Evolutionary conservation across 1,284 basidiomycete species (phyloP).

Genomic region (Puccinia horiana): DNA sequence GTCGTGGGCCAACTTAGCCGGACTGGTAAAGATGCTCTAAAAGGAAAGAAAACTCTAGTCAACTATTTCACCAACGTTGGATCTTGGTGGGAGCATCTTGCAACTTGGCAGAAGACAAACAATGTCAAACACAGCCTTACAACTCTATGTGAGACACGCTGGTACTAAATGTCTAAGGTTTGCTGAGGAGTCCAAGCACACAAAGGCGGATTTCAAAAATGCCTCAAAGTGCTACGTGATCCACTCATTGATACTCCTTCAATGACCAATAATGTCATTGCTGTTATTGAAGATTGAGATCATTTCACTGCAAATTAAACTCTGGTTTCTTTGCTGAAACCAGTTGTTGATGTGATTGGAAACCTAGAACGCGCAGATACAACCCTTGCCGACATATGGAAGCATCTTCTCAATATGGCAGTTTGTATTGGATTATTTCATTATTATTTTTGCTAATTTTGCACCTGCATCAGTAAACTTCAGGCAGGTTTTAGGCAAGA

Average conservation of each 20-base stretch:
- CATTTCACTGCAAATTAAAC: constrained; percentile 29
- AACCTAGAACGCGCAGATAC: constrained; percentile 7
- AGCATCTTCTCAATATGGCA: not conserved
- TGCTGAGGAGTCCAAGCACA: not conserved
- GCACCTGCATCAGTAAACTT: too few relatives aligned
- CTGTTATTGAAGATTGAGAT: constrained; percentile 10
- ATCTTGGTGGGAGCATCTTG: not conserved
- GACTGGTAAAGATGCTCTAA: not conserved
- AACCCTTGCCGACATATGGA: constrained; percentile 17
- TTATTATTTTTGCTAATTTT: too few relatives aligned
- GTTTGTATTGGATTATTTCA: too few relatives aligned
- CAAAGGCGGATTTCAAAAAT: constrained; percentile 13
- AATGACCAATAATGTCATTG: not conserved
- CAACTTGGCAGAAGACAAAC: not conserved
- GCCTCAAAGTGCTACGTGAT: not conserved
- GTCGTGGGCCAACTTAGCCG: not conserved
- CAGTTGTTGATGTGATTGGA: constrained; percentile 8
- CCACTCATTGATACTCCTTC: constrained; percentile 15
- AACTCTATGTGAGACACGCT: not conserved
- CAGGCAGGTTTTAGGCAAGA: too few relatives aligned
- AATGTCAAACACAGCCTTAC: not conserved
- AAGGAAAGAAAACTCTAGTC: constrained; percentile 8
- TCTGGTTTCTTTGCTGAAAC: constrained; percentile 3
- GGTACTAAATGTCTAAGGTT: not conserved
- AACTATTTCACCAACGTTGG: constrained; percentile 20